Conservation (phyloP, 805 yeast genomes). For the Kazachstania kunashirensis region DNA sequence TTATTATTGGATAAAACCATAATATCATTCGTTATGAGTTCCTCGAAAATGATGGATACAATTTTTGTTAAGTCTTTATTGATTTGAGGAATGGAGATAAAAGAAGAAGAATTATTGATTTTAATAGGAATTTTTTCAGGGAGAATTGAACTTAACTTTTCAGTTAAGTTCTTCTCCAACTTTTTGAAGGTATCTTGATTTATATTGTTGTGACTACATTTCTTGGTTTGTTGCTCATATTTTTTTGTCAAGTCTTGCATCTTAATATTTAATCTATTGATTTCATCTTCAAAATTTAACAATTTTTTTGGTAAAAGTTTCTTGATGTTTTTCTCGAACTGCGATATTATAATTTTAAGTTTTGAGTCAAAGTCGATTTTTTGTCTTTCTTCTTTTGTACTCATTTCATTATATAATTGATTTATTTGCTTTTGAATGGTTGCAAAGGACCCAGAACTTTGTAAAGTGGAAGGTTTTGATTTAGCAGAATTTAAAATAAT, state of each 20-base stretch:
- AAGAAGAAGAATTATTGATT: conserved; percentile 16
- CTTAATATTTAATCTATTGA: conserved; percentile 15
- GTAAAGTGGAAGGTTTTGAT: conserved; percentile 4
- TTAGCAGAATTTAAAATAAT: background rate
- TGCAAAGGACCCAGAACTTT: conserved; percentile 5
- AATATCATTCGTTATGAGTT: background rate
- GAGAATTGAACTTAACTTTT: conserved; percentile 14
- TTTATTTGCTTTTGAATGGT: conserved; percentile 23
- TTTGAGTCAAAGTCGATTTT: conserved; percentile 24
- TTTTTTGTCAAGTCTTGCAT: conserved; percentile 3
- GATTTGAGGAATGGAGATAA: too few relatives aligned
- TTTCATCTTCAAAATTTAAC: conserved; percentile 16
- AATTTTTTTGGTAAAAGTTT: conserved; percentile 23
- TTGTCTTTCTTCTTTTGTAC: conserved; percentile 16
- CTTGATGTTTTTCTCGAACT: conserved; percentile 27
- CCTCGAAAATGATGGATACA: background rate
- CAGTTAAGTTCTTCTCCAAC: conserved; percentile 4
- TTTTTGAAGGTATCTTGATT: too few relatives aligned
- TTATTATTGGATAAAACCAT: background rate
- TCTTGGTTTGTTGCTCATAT: background rate
- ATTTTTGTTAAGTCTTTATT: background rate
- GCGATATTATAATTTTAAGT: conserved; percentile 21
- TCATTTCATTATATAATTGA: conserved; percentile 22
- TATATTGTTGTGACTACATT: background rate
- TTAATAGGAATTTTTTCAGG: conserved; percentile 28